Base-by-base conservation (phyloP, 2,329 filamentous ascomycete species). In the Xylariomycetidae sp. region DNA sequence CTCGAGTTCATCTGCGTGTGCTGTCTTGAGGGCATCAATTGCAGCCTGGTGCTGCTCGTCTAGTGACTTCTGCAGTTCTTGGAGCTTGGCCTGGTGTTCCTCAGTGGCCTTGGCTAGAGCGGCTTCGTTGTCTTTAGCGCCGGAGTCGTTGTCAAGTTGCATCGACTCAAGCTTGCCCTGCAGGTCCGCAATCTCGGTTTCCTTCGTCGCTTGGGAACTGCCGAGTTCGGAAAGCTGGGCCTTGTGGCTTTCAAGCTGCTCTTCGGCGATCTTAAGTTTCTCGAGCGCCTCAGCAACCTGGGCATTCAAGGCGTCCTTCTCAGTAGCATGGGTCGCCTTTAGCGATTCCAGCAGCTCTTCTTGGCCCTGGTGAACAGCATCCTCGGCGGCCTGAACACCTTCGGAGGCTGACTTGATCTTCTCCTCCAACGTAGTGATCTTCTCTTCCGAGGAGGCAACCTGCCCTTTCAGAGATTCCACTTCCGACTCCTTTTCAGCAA, bases 401-500 rank as follows among this genome's bases (percentile, higher is more conserved):
- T 57, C 49, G 13, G 53, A 54, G 24, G 63, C 64, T 27, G 63
- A 57, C 46, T 64, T 60, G 19, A 72, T 58, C 55, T 74, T 66
- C 30, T 72, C 67, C 35, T 64, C 67, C 14, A 80, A 63, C 43
- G 74, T 66, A 2, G 65, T 51, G 34, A 80, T 64, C 47, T 71
- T 78, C 31, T 68, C 68, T 48, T 78, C 63, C 1, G 72, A 75
- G 7, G 67, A 57, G 37, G 67, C 59, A 30, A 81, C 67, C 46
- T 80, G 70, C 5, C 64, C 61, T 53, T 74, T 76, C 19, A 81
- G 65, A 10, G 68, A 57, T 34, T 71, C 65, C 8, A 80, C 70
- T 48, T 78, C 72, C 6, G 65, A 54, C 48, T 80, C 74, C 41
- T 73, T 76, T 19, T 73, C 66, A 4, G 65, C 62, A 15, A 82